Percentiles rank a stretch among this genome's conserved stretches.
Conservation (phyloP, 768 basidiomycete genomes). For the Boletus tylopilopsis region DNA sequence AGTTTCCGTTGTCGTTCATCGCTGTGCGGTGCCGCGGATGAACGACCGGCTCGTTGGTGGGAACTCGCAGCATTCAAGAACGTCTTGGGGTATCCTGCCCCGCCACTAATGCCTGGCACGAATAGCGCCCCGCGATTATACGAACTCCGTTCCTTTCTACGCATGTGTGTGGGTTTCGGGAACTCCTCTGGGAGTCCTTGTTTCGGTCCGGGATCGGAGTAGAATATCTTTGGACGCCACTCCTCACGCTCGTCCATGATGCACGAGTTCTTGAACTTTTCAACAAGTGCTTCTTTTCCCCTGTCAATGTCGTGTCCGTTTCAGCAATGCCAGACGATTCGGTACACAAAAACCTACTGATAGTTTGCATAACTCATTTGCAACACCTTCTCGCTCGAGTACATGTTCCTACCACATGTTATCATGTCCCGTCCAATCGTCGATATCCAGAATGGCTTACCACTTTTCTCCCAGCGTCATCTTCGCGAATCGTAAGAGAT, state of each 20-base stretch:
- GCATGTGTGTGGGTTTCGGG: conserved; percentile 75
- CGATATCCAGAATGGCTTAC: conserved; percentile 36
- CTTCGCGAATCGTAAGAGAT: conserved; percentile 73
- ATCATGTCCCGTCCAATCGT: conserved; percentile 2
- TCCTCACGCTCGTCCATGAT: conserved; percentile 85
- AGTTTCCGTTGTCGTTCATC: conserved; percentile 27
- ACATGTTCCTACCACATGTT: conserved; percentile 68
- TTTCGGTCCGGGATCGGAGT: conserved; percentile 63
- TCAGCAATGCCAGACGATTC: conserved; percentile 6
- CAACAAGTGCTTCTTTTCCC: conserved; percentile 86
- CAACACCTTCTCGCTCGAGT: conserved; percentile 84
- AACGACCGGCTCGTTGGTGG: conserved; percentile 18
- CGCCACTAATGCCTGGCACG: conserved; percentile 41
- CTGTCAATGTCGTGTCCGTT: conserved; percentile 32
- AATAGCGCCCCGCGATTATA: conserved; percentile 73
- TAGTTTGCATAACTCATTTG: conserved; percentile 93
- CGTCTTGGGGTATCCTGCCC: conserved; percentile 25
- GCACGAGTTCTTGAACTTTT: conserved; percentile 88
- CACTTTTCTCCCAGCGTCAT: conserved; percentile 76
- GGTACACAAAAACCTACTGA: conserved; percentile 55
- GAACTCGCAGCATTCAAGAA: conserved; percentile 23
- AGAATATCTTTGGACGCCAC: conserved; percentile 85
- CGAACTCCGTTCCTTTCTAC: conserved; percentile 80
- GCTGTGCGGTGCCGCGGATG: conserved; percentile 10
- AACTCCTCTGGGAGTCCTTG: conserved; percentile 79